phyloP scores from a whole-genome alignment of 2,329 filamentous ascomycete species.

The Aspergillus costaricaensis region DNA sequence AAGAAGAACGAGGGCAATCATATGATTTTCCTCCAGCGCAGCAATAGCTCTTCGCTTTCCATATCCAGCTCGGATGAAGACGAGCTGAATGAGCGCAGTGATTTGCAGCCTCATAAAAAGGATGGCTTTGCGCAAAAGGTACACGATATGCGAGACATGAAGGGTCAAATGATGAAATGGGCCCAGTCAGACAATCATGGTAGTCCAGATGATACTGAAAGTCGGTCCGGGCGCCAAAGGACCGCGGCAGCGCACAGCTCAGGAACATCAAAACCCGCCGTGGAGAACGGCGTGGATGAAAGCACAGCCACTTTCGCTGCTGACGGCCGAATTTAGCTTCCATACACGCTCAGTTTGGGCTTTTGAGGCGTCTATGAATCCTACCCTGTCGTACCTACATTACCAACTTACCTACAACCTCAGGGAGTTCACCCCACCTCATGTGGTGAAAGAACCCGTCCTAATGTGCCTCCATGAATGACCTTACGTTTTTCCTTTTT shows the following conservation, averaged over 20 bases:
- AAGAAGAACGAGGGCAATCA: constrained; percentile 67
- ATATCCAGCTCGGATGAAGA: constrained; percentile 61
- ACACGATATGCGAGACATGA: constrained; percentile 42
- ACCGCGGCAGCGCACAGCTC: background rate
- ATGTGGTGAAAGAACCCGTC: background rate
- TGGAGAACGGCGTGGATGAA: background rate
- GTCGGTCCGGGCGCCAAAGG: background rate
- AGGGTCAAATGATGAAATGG: constrained; percentile 40
- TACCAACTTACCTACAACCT: background rate
- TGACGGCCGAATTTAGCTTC: background rate
- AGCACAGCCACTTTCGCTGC: background rate
- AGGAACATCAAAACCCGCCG: background rate
- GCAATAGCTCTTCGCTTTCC: constrained; percentile 49
- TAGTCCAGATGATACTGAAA: background rate
- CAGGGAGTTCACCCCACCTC: too few relatives aligned
- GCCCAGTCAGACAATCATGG: constrained; percentile 32
- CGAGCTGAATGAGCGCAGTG: constrained; percentile 52
- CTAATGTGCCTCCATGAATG: background rate
- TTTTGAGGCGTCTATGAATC: background rate
- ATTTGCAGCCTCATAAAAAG: constrained; percentile 25
- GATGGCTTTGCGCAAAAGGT: constrained; percentile 32
- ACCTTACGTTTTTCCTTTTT: background rate
- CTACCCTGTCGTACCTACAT: background rate
- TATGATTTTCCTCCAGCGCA: constrained; percentile 57
- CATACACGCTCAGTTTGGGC: background rate